Conservation (phyloP, 2,329 filamentous ascomycete genomes). For the Colletotrichum zoysiae region DNA sequence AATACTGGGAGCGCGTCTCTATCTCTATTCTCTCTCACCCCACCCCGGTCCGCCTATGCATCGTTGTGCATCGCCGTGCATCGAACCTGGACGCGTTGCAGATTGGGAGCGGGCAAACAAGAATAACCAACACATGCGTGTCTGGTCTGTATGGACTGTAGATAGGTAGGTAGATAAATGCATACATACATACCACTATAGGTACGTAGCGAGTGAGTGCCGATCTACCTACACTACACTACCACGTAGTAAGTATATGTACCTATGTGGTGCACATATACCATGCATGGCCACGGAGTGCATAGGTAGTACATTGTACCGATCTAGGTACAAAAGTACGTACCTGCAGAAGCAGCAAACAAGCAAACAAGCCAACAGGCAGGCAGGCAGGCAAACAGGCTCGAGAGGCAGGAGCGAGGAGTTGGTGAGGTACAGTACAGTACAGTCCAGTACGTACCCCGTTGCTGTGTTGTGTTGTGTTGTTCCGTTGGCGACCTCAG, state of each 20-base stretch:
- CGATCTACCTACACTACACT: no score
- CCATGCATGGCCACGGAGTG: neutral
- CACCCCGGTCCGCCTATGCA: neutral
- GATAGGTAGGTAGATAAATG: no score
- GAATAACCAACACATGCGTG: neutral
- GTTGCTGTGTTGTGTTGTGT: neutral
- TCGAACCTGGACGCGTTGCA: constrained; percentile 1
- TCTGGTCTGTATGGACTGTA: no score
- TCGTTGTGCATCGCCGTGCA: neutral
- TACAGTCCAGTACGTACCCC: neutral
- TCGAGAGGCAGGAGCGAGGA: neutral
- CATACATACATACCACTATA: neutral
- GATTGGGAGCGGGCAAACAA: neutral
- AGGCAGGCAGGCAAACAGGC: neutral
- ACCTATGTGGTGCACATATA: neutral
- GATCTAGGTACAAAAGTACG: neutral
- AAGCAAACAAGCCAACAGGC: neutral
- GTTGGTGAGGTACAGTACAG: no score
- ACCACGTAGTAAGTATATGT: no score
- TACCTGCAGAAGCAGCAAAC: neutral
- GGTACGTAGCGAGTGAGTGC: no score
- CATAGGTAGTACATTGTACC: neutral
- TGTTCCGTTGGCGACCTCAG: constrained; percentile 4
- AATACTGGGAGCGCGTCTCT: no score
- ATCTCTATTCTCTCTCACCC: no score